phyloP scores from a whole-genome alignment of 768 basidiomycete species.

The Russula vinacea region DNA sequence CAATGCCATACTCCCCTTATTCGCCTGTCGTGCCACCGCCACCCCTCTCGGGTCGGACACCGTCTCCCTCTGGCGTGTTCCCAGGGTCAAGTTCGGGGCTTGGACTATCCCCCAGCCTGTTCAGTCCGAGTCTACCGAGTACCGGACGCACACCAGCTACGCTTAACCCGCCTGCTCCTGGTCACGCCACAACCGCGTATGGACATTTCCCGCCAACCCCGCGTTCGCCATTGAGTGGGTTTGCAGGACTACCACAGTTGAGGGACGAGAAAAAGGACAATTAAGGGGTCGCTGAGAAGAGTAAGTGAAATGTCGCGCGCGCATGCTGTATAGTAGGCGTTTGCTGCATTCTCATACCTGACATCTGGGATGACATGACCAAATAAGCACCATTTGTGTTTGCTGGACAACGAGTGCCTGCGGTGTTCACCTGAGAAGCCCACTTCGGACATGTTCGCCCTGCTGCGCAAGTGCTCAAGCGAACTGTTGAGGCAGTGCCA shows the following conservation, averaged over 20 bases:
- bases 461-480: no score
- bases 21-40: slow-evolving; percentile 15
- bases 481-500: not conserved
- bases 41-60: slow-evolving; percentile 13
- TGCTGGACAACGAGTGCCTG: no score
- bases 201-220: slow-evolving; percentile 41
- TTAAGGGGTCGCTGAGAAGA: slow-evolving; percentile 1
- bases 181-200: slow-evolving; percentile 30
- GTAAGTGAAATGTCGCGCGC: not conserved
- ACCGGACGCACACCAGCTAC: slow-evolving; percentile 32
- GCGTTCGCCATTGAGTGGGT: slow-evolving; percentile 30
- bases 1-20: slow-evolving; percentile 38
- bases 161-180: slow-evolving; percentile 30
- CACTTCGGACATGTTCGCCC: no score
- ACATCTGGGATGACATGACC: not conserved
- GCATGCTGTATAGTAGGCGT: no score
- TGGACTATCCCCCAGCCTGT: slow-evolving; percentile 19
- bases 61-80: slow-evolving; percentile 4
- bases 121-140: slow-evolving; percentile 4
- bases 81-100: slow-evolving; percentile 21
- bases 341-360: not conserved
- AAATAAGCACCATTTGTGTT: no score
- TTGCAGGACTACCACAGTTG: slow-evolving; percentile 8
- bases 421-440: no score
- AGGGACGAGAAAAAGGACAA: slow-evolving; percentile 16